These are phyloP conservation scores for Avena eriantha DNA, from an alignment of 176 grass and related monocot species.

Conservation along the genomic window DNA sequence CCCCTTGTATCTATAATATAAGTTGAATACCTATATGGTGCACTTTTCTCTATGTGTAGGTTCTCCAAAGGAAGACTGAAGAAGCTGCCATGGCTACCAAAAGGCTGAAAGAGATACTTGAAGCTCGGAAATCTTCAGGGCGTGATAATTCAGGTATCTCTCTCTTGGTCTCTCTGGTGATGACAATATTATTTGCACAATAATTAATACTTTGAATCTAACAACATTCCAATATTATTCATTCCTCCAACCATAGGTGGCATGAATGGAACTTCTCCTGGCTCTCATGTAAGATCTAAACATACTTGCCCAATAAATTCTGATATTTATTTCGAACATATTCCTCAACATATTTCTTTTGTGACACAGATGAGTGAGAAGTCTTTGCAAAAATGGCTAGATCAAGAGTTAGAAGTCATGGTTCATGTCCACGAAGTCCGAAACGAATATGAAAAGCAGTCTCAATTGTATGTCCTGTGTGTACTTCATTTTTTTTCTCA, in stretches of 20 bases:
- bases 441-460: slow-evolving; percentile 98
- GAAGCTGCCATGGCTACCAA: slow-evolving; percentile 99
- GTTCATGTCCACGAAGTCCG: slow-evolving; percentile 96
- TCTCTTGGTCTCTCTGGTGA: slow-evolving; percentile 28
- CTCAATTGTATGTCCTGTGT: slow-evolving; percentile 70
- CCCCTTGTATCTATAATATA: slow-evolving; percentile 25
- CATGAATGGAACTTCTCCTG: slow-evolving; percentile 71
- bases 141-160: slow-evolving; percentile 73
- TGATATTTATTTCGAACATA: slow-evolving; percentile 33
- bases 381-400: slow-evolving; percentile 87
- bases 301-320: slow-evolving; percentile 27
- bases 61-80: slow-evolving; percentile 98
- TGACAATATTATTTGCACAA: slow-evolving; percentile 17
- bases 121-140: slow-evolving; percentile 88
- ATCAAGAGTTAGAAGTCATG: slow-evolving; percentile 99
- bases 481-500: slow-evolving; percentile 8
- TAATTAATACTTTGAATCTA: slow-evolving; percentile 49
- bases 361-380: slow-evolving; percentile 82
- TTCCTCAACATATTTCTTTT: slow-evolving; percentile 40
- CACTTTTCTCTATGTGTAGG: slow-evolving; percentile 50
- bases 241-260: slow-evolving; percentile 53
- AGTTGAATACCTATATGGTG: slow-evolving; percentile 20
- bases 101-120: slow-evolving; percentile 95
- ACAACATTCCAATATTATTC: slow-evolving; percentile 38
- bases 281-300: slow-evolving; percentile 73